Conservation (phyloP, 768 basidiomycete species). For the Amanita polypyramis region DNA sequence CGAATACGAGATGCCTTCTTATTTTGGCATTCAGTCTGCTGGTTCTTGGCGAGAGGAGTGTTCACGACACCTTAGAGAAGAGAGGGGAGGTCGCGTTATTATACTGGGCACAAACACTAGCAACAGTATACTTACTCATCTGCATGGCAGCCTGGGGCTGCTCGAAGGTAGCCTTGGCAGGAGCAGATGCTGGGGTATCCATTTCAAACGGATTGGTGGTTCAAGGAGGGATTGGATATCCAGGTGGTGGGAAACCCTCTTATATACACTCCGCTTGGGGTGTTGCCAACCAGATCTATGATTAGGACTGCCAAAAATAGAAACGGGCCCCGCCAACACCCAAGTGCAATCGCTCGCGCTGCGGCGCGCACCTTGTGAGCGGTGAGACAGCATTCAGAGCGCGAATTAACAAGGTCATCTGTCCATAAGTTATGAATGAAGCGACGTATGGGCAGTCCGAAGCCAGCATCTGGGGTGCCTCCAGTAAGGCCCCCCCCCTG, state of each 20-base stretch:
- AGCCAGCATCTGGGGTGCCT: too few species aligned
- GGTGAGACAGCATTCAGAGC: too few species aligned
- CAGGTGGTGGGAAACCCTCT: background rate
- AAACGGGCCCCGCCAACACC: too few species aligned
- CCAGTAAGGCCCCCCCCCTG: too few species aligned
- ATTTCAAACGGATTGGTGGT: background rate
- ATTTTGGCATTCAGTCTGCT: conserved; percentile 26
- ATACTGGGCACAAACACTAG: background rate
- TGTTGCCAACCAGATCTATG: too few species aligned
- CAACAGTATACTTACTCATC: conserved; percentile 43
- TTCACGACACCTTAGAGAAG: conserved; percentile 32
- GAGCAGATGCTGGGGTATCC: conserved; percentile 13
- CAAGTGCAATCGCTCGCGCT: too few species aligned
- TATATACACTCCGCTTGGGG: background rate
- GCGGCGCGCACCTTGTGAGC: too few species aligned
- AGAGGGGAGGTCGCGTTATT: background rate
- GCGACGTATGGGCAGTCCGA: background rate
- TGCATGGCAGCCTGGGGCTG: conserved; percentile 52
- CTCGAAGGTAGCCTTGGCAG: conserved; percentile 27
- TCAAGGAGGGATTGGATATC: background rate
- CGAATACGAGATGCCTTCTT: conserved; percentile 49
- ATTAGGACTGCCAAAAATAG: too few species aligned
- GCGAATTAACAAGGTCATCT: too few species aligned
- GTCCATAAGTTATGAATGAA: too few species aligned
- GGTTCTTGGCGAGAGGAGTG: conserved; percentile 19